These are phyloP conservation scores for Endotrypanum monterogeii DNA, from an alignment of 208 protist species.

Conservation along the genomic window DNA sequence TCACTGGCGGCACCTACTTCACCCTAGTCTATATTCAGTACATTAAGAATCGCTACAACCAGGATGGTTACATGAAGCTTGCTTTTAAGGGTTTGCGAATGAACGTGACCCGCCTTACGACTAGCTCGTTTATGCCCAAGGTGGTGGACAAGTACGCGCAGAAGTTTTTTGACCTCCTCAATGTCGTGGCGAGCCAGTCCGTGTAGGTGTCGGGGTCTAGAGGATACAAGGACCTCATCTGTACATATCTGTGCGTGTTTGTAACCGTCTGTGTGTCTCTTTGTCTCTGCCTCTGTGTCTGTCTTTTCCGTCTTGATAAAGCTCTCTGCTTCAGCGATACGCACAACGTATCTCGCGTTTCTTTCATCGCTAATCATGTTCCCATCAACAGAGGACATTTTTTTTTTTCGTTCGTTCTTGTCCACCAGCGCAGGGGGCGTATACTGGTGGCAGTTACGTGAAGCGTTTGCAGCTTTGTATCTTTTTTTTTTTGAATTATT, in stretches of 20 bases:
- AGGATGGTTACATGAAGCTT: conserved; percentile 65
- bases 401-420: not conserved
- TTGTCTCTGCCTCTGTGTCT: not conserved
- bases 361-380: not conserved
- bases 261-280: conserved; percentile 4
- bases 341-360: not conserved
- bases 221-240: not conserved
- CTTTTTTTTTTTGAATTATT: not conserved
- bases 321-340: not conserved
- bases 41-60: conserved; percentile 68
- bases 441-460: too few relatives aligned
- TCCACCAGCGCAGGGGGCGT: too few relatives aligned
- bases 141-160: conserved; percentile 56
- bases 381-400: too few relatives aligned
- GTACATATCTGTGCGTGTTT: not conserved
- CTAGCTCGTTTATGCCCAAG: conserved; percentile 43
- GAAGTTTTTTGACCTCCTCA: conserved; percentile 69
- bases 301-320: not conserved
- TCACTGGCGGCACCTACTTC: conserved; percentile 69
- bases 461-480: too few relatives aligned
- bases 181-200: conserved; percentile 36
- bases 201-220: conserved; percentile 10
- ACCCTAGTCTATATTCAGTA: conserved; percentile 83
- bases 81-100: conserved; percentile 67
- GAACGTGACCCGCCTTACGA: conserved; percentile 52